Base-by-base conservation (phyloP, 768 basidiomycete species). In the Hydnum rufescens region DNA sequence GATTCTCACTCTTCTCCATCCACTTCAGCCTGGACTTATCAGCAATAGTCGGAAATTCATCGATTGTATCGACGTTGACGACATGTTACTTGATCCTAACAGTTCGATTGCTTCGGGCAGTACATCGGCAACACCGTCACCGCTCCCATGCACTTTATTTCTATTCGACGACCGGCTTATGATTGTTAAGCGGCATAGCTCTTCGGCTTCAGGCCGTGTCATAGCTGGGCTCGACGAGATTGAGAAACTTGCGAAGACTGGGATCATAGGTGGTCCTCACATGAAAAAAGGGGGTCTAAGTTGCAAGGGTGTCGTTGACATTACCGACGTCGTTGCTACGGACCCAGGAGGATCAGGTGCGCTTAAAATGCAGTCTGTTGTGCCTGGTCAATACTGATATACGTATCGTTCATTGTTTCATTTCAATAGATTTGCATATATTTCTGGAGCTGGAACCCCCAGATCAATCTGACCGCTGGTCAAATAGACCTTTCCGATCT, bases 101-200 rank as follows among this genome's bases (percentile, higher is more conserved):
- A 30, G 57, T 3, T 64, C 76, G 31, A 61, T 78, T 36, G 64
- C 71, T 25, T 80, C 81, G 51, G 64, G 69, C 2, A 67, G 68
- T 26, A 58, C 69, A 26, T 71, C 75, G 49, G 71, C 72, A 18
- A 65, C 63, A 5, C 56, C 59, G 2, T 59, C 67, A 2, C 68
- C 73, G 0, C 71, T 93, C 18, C 82, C 87, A 60, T 92, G 84
- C 64, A 86, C 84, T 2, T 67, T 99, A 28, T 84, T 97, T 63
- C 71, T 99, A 44, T 97, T 99, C 62, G 84, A 90, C 57, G 93
- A 99, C 66, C 87, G 87, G 60, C 69, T 99, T 22, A 72, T 97
- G 63, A 77, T 99, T 55, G 83, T 80, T 46, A 96, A 96, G 67
- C 74, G 95, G 26, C 84, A 74, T 42, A 77, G 68, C 30, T 82